Evolutionary conservation across 1,284 basidiomycete genomes (phyloP).

Genomic region (Irpex lacteus): DNA sequence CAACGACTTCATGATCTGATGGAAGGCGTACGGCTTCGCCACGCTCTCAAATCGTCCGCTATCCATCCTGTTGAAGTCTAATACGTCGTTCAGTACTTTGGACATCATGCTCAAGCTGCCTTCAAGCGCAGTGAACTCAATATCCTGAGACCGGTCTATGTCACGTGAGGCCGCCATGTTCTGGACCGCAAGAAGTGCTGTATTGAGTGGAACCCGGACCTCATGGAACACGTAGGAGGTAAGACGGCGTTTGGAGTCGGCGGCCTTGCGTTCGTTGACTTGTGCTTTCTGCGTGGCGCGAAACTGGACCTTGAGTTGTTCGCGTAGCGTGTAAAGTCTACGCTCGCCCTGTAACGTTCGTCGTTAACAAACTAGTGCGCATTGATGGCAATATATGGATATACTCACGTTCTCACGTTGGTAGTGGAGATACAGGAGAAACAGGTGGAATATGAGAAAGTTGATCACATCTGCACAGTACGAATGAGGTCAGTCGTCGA

Average conservation of each 20-base stretch:
- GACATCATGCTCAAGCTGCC: slow-evolving; percentile 88
- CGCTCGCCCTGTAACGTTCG: slow-evolving; percentile 43
- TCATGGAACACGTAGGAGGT: slow-evolving; percentile 81
- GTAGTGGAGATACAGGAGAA: slow-evolving; percentile 55
- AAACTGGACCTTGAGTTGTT: slow-evolving; percentile 76
- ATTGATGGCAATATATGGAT: not conserved
- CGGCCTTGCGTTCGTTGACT: slow-evolving; percentile 77
- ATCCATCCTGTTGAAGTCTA: slow-evolving; percentile 81
- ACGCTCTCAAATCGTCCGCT: slow-evolving; percentile 76
- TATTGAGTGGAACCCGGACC: slow-evolving; percentile 90
- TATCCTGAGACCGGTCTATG: slow-evolving; percentile 63
- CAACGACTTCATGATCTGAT: slow-evolving; percentile 79
- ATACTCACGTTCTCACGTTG: slow-evolving; percentile 46
- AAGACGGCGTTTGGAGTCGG: slow-evolving; percentile 78
- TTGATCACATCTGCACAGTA: slow-evolving; percentile 54
- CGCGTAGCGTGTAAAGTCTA: slow-evolving; percentile 57
- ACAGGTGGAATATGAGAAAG: slow-evolving; percentile 61
- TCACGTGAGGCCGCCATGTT: slow-evolving; percentile 79
- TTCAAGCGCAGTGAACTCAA: slow-evolving; percentile 80
- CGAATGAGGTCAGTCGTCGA: slow-evolving; percentile 1
- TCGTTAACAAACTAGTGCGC: not conserved
- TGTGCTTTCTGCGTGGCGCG: slow-evolving; percentile 82
- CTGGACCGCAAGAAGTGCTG: slow-evolving; percentile 84
- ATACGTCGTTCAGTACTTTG: slow-evolving; percentile 88
- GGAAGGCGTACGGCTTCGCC: slow-evolving; percentile 75